Percentiles rank a stretch among this genome's conserved stretches.
Evolutionary conservation across 31 red algal genomes (phyloP).

Genomic region (Odonthalia washingtoniensis): DNA sequence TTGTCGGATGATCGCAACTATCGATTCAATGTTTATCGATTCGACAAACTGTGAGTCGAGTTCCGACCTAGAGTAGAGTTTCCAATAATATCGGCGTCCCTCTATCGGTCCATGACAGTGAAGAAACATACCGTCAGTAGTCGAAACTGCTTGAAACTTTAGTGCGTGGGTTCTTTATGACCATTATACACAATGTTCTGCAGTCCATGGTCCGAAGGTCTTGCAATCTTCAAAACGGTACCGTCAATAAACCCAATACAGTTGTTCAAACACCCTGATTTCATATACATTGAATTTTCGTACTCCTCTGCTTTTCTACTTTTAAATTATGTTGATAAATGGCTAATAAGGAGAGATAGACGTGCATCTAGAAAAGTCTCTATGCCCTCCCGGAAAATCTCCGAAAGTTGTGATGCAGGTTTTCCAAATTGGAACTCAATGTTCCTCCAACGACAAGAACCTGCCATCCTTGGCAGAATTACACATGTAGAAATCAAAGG

Average conservation of each 20-base stretch:
- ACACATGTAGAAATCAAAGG: neutral
- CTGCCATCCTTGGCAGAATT: constrained; percentile 14
- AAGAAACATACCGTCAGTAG: constrained; percentile 45
- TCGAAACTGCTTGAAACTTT: constrained; percentile 42
- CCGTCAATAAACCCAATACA: constrained; percentile 49
- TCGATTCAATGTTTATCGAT: too few relatives aligned
- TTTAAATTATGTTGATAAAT: neutral
- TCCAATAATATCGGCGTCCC: constrained; percentile 31
- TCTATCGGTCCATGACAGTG: constrained; percentile 32
- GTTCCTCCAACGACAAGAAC: constrained; percentile 21
- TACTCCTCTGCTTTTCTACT: neutral
- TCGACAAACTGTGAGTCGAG: too few relatives aligned
- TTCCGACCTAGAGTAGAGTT: neutral
- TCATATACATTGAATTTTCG: neutral
- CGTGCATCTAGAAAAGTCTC: constrained; percentile 15
- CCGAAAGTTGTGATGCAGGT: constrained; percentile 16
- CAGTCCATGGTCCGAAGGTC: constrained; percentile 1
- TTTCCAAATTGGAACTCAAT: constrained; percentile 21
- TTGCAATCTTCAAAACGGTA: constrained; percentile 16
- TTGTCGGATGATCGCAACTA: too few relatives aligned
- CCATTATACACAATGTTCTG: constrained; percentile 43
- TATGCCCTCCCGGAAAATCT: constrained; percentile 52
- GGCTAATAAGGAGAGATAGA: neutral
- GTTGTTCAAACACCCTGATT: neutral
- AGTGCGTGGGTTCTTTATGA: constrained; percentile 43